These are phyloP conservation scores for Pharnaceum exiguum DNA, from an alignment of 148 eudicot species.

Conservation along the genomic window DNA sequence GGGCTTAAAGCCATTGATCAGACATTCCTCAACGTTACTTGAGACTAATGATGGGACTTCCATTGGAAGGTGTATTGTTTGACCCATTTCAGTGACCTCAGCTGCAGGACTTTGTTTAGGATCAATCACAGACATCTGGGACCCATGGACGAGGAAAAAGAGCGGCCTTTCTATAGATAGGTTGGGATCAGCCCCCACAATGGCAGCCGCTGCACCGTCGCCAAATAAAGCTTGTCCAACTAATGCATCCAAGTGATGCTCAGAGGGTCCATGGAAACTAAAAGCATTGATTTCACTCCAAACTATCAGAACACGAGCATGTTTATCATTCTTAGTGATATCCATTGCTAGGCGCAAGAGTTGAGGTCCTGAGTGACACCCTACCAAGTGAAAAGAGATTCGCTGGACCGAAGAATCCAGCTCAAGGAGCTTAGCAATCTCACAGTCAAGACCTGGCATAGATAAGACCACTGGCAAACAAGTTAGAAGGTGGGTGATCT, in stretches of 20 bases:
- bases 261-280: neutral
- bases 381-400: neutral
- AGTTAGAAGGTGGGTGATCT: neutral
- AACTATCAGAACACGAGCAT: neutral
- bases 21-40: conserved; percentile 1
- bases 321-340: neutral
- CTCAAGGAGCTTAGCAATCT: neutral
- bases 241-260: neutral
- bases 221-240: conserved; percentile 1
- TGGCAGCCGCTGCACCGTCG: conserved; percentile 1
- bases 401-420: neutral
- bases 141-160: neutral
- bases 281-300: neutral
- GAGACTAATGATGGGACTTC: neutral
- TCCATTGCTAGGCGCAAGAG: neutral
- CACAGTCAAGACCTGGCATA: neutral
- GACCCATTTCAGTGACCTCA: conserved; percentile 5
- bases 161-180: neutral
- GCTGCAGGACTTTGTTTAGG: neutral
- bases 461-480: neutral
- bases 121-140: neutral
- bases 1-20: neutral
- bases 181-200: neutral
- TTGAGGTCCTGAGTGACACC: neutral
- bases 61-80: neutral